Base-by-base conservation (phyloP, 805 yeast genomes). In the Candida glaebosa region DNA sequence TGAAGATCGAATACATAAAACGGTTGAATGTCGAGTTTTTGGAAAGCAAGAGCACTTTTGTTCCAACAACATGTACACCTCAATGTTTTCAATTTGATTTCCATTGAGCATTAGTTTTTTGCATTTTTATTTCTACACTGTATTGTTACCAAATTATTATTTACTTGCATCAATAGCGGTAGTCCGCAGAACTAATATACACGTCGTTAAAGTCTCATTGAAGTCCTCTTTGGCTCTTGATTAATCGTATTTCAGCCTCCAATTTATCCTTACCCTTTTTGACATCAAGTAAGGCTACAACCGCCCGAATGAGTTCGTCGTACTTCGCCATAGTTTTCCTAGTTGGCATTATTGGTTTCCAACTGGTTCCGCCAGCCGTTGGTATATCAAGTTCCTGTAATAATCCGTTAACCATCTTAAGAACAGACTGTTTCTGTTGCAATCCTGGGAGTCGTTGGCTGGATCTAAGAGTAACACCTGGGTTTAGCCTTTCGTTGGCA, bases 341-440 rank as follows among this genome's bases (percentile, higher is more conserved):
- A 0, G 98, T 86, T 3, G 96, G 91, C 83, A 93, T 83, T 2
- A 82, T 82, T 1, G 98, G 98, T 49, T 84, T 82, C 69, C 69
- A 69, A 18, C 61, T 54, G 4, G 72, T 69, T 9, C 73, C 74
- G 12, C 73, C 73, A 5, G 68, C 73, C 3, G 81, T 65, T 0
- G 96, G 84, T 7, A 93, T 63, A 3, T 82, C 89, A 45, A 93
- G 63, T 55, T 93, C 99, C 42, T 82, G 84, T 45, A 91, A 62
- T 8, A 81, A 72, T 14, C 78, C 75, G 31, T 84, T 81, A 5
- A 69, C 73, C 2, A 96, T 91, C 52, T 89, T 89, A 55, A 83
- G 79, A 1, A 86, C 78, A 1, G 90, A 76, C 39, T 88, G 77
- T 56, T 86, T 85, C 43, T 70, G 75, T 39, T 69, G 73, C 38